Conservation (phyloP, 352 stramenopile genomes). For the Achlya hypogyna region DNA sequence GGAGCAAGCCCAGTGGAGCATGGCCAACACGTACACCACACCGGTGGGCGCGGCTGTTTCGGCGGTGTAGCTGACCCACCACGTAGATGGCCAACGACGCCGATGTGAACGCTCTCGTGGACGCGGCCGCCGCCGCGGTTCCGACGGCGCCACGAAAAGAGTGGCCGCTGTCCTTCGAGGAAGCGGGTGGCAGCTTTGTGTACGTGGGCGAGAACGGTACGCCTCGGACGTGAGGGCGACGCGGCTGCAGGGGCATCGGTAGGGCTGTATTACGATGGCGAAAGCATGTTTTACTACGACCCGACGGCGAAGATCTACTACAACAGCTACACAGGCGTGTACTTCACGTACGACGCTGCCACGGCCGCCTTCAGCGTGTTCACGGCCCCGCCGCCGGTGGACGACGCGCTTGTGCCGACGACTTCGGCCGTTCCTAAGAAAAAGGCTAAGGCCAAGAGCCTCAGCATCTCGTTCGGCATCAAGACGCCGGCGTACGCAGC, state of each 20-base stretch:
- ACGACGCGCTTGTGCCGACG: slow-evolving; percentile 24
- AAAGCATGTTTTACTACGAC: slow-evolving; percentile 84
- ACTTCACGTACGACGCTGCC: slow-evolving; percentile 40
- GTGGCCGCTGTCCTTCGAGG: slow-evolving; percentile 73
- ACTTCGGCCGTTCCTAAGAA: slow-evolving; percentile 2
- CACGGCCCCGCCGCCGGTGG: slow-evolving; percentile 35
- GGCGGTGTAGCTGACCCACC: slow-evolving; percentile 1
- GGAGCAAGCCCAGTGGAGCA: slow-evolving; percentile 72
- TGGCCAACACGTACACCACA: slow-evolving; percentile 46
- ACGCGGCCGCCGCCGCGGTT: slow-evolving; percentile 38
- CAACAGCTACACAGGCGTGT: slow-evolving; percentile 54
- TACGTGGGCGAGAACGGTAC: slow-evolving; percentile 38
- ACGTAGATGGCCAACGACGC: slow-evolving; percentile 16
- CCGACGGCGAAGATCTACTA: slow-evolving; percentile 63
- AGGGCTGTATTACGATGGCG: slow-evolving; percentile 67
- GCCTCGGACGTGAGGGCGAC: neutral
- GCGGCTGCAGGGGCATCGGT: neutral
- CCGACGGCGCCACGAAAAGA: slow-evolving; percentile 68
- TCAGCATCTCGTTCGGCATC: slow-evolving; percentile 46
- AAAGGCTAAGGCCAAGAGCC: slow-evolving; percentile 64
- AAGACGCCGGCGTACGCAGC: slow-evolving; percentile 25
- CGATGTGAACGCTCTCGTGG: slow-evolving; percentile 55
- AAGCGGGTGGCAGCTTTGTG: slow-evolving; percentile 61
- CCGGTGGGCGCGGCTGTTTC: slow-evolving; percentile 19
- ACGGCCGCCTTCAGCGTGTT: slow-evolving; percentile 39